Conservation (phyloP, 257 asterid genomes). For the Gardenia jasminoides region DNA sequence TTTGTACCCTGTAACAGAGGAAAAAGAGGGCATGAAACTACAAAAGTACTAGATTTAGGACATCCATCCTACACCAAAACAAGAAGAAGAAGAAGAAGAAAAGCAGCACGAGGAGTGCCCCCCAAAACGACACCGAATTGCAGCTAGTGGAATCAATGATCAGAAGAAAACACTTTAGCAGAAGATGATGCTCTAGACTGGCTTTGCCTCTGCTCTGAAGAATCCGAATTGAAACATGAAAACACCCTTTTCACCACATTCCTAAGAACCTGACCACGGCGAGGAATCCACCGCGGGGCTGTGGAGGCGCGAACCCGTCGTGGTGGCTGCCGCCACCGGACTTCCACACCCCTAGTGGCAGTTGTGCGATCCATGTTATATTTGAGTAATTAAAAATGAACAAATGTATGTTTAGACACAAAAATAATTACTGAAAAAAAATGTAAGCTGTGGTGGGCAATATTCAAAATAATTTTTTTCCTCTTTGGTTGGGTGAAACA, state of each 20-base stretch:
- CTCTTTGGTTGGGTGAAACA: background rate
- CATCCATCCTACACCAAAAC: no score
- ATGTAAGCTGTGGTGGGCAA: background rate
- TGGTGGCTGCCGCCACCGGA: background rate
- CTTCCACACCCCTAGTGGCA: background rate
- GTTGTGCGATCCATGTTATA: background rate
- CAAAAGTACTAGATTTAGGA: no score
- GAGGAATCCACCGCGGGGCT: constrained; percentile 20
- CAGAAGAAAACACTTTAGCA: background rate
- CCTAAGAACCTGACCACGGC: constrained; percentile 13
- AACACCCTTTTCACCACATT: constrained; percentile 6
- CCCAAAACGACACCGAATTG: no score
- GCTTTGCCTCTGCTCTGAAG: background rate
- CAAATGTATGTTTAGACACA: background rate
- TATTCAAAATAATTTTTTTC: no score
- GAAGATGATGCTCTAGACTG: background rate
- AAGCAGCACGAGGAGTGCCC: no score
- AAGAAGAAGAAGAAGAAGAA: no score
- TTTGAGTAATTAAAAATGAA: no score
- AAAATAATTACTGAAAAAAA: background rate
- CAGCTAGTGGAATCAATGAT: background rate
- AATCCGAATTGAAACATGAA: background rate
- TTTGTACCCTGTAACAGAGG: no score
- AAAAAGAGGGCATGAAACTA: no score
- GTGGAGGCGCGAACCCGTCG: background rate